Conservation (phyloP, 495 filamentous ascomycete genomes). For the Aspergillus affinis region DNA sequence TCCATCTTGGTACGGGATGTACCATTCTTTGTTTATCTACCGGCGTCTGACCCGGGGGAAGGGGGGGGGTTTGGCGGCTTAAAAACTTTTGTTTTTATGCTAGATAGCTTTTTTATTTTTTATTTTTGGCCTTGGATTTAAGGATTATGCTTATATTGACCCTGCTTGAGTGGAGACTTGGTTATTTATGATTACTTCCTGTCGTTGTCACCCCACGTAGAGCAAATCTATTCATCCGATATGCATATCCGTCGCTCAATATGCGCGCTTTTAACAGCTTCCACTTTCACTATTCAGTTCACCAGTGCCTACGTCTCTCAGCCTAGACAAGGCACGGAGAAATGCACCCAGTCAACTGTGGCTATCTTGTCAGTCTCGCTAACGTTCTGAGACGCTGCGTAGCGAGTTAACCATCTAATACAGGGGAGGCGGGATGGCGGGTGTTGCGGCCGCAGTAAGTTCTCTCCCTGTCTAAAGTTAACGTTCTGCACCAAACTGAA, state of each 20-base stretch:
- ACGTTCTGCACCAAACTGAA: background rate
- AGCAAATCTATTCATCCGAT: background rate
- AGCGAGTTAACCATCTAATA: constrained; percentile 9
- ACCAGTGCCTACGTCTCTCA: constrained; percentile 12
- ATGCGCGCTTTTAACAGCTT: background rate
- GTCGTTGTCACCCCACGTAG: background rate
- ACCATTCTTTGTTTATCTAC: background rate
- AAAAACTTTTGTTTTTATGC: no score
- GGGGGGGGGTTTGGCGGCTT: no score
- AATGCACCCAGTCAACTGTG: constrained; percentile 15
- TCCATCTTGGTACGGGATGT: no score
- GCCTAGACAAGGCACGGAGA: background rate
- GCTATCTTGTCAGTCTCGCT: constrained; percentile 24
- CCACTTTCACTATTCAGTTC: background rate
- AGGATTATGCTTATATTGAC: background rate
- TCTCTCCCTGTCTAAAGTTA: background rate
- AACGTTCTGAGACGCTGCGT: background rate
- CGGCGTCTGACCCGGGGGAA: background rate
- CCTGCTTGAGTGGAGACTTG: background rate
- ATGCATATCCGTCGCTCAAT: constrained; percentile 4
- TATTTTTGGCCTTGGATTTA: background rate
- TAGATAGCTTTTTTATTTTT: no score
- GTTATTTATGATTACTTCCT: background rate
- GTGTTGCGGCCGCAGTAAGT: constrained; percentile 67
- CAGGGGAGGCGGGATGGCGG: constrained; percentile 53